phyloP scores from a whole-genome alignment of 2,329 filamentous ascomycete genomes.

The Nannizzia gypsea region DNA sequence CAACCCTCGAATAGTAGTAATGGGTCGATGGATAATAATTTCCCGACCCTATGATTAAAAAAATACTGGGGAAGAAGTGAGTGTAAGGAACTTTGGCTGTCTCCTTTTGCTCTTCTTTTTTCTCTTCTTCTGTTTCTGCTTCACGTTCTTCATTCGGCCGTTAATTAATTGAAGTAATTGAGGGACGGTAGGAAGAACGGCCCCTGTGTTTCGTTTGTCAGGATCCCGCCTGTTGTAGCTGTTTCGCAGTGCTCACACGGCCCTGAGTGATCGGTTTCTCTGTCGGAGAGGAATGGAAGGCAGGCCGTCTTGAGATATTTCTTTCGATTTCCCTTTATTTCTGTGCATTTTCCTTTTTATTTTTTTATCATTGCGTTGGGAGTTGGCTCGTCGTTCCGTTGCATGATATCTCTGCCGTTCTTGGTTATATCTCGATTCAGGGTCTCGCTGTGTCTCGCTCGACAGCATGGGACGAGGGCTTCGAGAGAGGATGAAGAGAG shows the following conservation, averaged over 20 bases:
- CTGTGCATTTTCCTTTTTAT: background rate
- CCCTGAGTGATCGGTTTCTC: background rate
- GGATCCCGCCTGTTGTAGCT: background rate
- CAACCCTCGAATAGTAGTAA: background rate
- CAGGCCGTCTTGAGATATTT: background rate
- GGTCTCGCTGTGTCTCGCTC: too few species aligned
- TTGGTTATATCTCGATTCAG: too few species aligned
- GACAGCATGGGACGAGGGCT: constrained; percentile 9
- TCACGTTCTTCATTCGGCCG: background rate
- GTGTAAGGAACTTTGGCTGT: too few species aligned
- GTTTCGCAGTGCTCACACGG: background rate
- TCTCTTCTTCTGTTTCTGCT: background rate
- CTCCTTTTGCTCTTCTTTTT: background rate
- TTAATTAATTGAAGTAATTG: background rate
- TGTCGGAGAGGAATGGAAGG: background rate
- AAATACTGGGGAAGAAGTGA: background rate
- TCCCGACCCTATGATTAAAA: background rate
- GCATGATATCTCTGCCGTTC: background rate
- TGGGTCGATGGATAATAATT: background rate
- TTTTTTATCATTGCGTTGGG: background rate
- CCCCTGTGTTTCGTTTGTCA: background rate
- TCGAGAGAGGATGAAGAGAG: constrained; percentile 15
- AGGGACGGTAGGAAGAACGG: background rate
- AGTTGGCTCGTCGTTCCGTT: background rate
- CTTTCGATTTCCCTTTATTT: background rate